phyloP scores from a whole-genome alignment of 495 filamentous ascomycete genomes.

The Neurospora sp. region DNA sequence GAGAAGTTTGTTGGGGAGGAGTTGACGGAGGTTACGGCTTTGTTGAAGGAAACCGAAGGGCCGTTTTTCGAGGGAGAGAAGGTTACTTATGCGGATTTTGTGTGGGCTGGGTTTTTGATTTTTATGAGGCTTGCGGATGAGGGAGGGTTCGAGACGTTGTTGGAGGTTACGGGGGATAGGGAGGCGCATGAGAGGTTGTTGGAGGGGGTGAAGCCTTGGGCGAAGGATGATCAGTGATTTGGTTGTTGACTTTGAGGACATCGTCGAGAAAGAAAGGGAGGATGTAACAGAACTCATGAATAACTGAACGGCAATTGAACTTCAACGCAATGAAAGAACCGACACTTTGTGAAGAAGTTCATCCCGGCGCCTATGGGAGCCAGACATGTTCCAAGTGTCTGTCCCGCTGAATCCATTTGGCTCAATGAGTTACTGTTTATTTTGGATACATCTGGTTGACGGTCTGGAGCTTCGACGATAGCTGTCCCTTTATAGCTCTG shows the following conservation, averaged over 20 bases:
- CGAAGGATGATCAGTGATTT: constrained; percentile 15
- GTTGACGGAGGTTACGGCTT: constrained; percentile 30
- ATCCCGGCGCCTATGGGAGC: not conserved
- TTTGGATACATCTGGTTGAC: not conserved
- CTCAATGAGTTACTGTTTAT: not conserved
- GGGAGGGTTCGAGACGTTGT: constrained; percentile 20
- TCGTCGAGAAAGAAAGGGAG: not conserved
- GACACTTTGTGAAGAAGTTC: not conserved
- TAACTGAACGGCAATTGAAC: not conserved
- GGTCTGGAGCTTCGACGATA: not conserved
- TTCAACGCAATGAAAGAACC: not conserved
- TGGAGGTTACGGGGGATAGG: constrained; percentile 25
- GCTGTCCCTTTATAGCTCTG: not conserved
- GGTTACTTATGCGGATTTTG: constrained; percentile 33
- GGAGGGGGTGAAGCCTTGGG: constrained; percentile 30
- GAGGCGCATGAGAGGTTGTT: constrained; percentile 26
- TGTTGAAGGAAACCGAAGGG: constrained; percentile 40
- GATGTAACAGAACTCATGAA: not conserved
- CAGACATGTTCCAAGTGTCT: not conserved
- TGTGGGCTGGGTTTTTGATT: constrained; percentile 28
- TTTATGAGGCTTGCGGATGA: constrained; percentile 23
- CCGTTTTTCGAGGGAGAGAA: constrained; percentile 35
- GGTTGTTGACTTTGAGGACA: too few relatives aligned
- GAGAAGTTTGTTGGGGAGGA: constrained; percentile 29
- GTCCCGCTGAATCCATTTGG: rapidly evolving